phyloP scores from a whole-genome alignment of 2,329 filamentous ascomycete genomes.

The Sclerotinia trifoliorum region DNA sequence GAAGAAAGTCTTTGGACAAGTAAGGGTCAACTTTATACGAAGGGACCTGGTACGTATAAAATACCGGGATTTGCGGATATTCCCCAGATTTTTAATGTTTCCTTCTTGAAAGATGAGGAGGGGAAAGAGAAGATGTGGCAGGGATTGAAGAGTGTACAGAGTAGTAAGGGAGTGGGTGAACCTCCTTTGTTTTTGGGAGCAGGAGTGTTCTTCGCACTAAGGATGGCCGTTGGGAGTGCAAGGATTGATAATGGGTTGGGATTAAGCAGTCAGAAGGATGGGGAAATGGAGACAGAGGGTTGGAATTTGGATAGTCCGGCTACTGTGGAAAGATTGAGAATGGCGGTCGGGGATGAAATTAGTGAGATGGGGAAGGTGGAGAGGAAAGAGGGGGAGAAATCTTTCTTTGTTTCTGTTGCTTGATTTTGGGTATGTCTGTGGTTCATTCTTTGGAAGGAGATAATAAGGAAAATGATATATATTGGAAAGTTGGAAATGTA shows the following conservation, averaged over 20 bases:
- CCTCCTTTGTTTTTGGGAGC: constrained; percentile 59
- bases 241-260: constrained; percentile 48
- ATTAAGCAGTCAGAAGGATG: constrained; percentile 48
- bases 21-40: constrained; percentile 60
- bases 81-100: constrained; percentile 61
- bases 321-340: constrained; percentile 50
- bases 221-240: constrained; percentile 52
- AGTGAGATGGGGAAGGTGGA: constrained; percentile 37
- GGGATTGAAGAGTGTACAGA: constrained; percentile 52
- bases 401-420: constrained; percentile 37
- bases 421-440: neutral
- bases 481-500: neutral
- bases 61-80: constrained; percentile 87
- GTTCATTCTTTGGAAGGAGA: too few species aligned
- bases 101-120: constrained; percentile 42
- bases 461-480: too few species aligned
- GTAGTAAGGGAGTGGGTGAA: constrained; percentile 57
- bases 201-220: constrained; percentile 53
- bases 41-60: constrained; percentile 74
- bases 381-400: constrained; percentile 34
- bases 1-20: constrained; percentile 68
- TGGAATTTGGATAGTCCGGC: constrained; percentile 50
- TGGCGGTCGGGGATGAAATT: constrained; percentile 42
- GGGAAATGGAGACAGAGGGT: constrained; percentile 47
- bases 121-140: constrained; percentile 46